Evolutionary conservation across 2,329 filamentous ascomycete species (phyloP).

Genomic region (Ceratocystis destructans): DNA sequence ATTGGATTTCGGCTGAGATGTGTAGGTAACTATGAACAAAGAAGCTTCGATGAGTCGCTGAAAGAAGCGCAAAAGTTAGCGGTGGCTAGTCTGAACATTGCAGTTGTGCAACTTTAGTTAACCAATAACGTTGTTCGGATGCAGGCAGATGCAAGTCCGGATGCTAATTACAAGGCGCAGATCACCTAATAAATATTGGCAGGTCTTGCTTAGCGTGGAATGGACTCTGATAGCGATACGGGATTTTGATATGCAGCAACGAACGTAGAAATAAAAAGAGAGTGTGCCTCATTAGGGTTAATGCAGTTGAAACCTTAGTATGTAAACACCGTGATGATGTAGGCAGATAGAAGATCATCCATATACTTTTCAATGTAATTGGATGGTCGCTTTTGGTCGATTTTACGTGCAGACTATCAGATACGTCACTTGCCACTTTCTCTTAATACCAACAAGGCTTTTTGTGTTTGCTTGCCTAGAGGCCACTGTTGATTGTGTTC

Average conservation of each 20-base stretch:
- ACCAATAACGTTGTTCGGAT: too few species aligned
- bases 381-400: background rate
- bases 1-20: slow-evolving; percentile 4
- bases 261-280: background rate
- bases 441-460: background rate
- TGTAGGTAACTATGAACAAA: background rate
- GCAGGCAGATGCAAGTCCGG: too few species aligned
- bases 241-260: background rate
- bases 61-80: background rate
- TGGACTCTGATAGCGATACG: too few species aligned
- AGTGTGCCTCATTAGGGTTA: background rate
- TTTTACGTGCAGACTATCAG: background rate
- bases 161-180: background rate
- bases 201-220: background rate
- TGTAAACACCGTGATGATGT: background rate
- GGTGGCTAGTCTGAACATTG: background rate
- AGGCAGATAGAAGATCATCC: too few species aligned
- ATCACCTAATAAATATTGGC: background rate
- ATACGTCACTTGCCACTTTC: background rate
- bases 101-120: background rate
- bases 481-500: background rate
- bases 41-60: background rate
- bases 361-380: background rate
- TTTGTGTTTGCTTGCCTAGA: background rate
- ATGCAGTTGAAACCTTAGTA: background rate